Evolutionary conservation across 2,329 filamentous ascomycete genomes (phyloP), one percentile per base, ranked within the genome.

Genomic region (Fusarium lateritium): DNA sequence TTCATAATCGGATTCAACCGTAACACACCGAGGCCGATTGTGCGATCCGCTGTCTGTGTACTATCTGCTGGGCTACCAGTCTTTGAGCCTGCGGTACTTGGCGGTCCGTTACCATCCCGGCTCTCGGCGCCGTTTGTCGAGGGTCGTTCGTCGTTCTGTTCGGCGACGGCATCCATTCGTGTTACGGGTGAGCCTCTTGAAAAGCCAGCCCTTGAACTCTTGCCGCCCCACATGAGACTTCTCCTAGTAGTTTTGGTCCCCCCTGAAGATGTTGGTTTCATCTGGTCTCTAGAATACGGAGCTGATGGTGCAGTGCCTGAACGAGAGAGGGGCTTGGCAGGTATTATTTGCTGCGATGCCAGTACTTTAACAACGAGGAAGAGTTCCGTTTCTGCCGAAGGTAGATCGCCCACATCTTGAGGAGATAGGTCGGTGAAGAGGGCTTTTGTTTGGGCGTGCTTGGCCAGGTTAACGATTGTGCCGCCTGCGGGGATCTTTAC

Each of bases 381-480:
- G 21, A 98, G 81, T 52, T 94, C 91, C 5, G 88, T 88, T 47
- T 92, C 91, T 10, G 88, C 85, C 4, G 91, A 84, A 2, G 86
- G 82, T 2, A 83, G 78, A 49, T 90, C 88, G 24, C 89, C 89
- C 61, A 90, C 85, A 73, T 98, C 94, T 49, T 90, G 87, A 1
- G 92, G 88, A 39, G 90, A 93, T 19, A 99, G 83, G 74, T 98
- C 94, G 4, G 93, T 91, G 72, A 98, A 98, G 3, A 99, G 84
- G 0, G 94, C 97, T 75, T 92, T 93, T 76, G 94, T 88, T 75
- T 91, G 91, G 22, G 88, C 86, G 67, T 88, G 88, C 53, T 89
- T 87, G 11, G 87, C 81, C 49, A 93, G 81, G 62, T 87, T 88
- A 14, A 89, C 86, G 65, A 94, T 88, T 21, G 88, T 87, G 57